phyloP scores from a whole-genome alignment of 2,329 filamentous ascomycete species.

The Calonectria honghensis region DNA sequence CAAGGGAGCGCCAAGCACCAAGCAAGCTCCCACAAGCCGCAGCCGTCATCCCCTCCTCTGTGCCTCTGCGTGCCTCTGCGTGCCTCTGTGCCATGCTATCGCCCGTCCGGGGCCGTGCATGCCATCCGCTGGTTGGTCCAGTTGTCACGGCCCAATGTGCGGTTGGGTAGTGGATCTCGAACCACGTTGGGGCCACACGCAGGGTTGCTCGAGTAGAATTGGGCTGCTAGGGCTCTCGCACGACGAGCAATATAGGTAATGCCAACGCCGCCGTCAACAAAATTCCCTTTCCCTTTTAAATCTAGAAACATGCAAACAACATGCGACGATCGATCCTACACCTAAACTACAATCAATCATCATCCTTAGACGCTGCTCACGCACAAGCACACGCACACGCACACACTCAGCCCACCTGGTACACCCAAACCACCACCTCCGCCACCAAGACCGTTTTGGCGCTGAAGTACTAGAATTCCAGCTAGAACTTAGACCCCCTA shows the following conservation, averaged over 20 bases:
- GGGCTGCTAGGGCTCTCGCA: conserved; percentile 51
- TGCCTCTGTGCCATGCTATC: neutral
- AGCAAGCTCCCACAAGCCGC: conserved; percentile 8
- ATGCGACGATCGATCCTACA: conserved; percentile 26
- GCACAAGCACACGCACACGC: conserved; percentile 24
- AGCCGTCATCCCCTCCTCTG: conserved; percentile 27
- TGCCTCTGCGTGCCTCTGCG: neutral
- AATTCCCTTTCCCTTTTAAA: conserved; percentile 34
- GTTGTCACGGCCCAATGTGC: conserved; percentile 48
- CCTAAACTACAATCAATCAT: neutral
- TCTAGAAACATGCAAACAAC: conserved; percentile 37
- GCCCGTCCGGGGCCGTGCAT: conserved; percentile 24
- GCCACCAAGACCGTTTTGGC: conserved; percentile 3
- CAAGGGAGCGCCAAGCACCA: conserved; percentile 22
- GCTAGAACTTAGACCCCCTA: conserved; percentile 11
- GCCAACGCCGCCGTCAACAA: conserved; percentile 39
- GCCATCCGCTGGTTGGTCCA: conserved; percentile 45
- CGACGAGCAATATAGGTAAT: conserved; percentile 42
- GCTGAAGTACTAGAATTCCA: conserved; percentile 20
- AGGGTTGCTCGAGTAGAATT: conserved; percentile 51
- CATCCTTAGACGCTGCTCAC: conserved; percentile 42
- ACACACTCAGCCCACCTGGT: conserved; percentile 32
- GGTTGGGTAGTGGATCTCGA: conserved; percentile 54
- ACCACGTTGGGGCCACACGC: conserved; percentile 47
- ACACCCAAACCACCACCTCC: neutral